Conservation (phyloP, 768 basidiomycete genomes). For the Russula foetens region DNA sequence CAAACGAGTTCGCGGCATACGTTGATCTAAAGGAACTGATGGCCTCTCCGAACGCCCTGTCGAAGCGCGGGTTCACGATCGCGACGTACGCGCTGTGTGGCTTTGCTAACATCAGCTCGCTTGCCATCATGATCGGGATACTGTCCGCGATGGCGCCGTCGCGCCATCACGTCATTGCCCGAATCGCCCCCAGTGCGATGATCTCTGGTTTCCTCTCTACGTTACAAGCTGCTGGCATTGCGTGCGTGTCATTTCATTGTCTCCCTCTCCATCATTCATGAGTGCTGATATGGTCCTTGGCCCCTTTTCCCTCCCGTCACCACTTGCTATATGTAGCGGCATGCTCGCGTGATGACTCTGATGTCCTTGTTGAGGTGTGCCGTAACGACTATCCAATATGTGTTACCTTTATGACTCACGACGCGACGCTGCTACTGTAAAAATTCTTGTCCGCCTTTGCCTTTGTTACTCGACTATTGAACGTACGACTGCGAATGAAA, state of each 20-base stretch:
- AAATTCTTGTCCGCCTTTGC: no score
- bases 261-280: not conserved
- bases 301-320: not conserved
- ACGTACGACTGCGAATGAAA: no score
- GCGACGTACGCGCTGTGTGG: slow-evolving; percentile 85
- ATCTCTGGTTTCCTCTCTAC: slow-evolving; percentile 63
- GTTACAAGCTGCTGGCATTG: slow-evolving; percentile 51
- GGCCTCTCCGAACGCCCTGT: slow-evolving; percentile 43
- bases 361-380: no score
- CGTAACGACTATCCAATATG: no score
- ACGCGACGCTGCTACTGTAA: no score
- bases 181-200: slow-evolving; percentile 60
- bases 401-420: no score
- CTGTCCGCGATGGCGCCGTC: slow-evolving; percentile 55
- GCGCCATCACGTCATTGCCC: slow-evolving; percentile 61
- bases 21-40: slow-evolving; percentile 42
- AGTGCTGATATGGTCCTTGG: not conserved
- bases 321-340: slow-evolving; percentile 17
- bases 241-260: slow-evolving; percentile 30
- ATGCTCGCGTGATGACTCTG: slow-evolving; percentile 25
- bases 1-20: slow-evolving; percentile 84
- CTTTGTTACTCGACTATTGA: no score
- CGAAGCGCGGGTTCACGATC: slow-evolving; percentile 70
- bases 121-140: slow-evolving; percentile 83
- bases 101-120: slow-evolving; percentile 79